Conservation (phyloP, 371 early-diverging fungal genomes). For the Lichtheimia hyalospora region DNA sequence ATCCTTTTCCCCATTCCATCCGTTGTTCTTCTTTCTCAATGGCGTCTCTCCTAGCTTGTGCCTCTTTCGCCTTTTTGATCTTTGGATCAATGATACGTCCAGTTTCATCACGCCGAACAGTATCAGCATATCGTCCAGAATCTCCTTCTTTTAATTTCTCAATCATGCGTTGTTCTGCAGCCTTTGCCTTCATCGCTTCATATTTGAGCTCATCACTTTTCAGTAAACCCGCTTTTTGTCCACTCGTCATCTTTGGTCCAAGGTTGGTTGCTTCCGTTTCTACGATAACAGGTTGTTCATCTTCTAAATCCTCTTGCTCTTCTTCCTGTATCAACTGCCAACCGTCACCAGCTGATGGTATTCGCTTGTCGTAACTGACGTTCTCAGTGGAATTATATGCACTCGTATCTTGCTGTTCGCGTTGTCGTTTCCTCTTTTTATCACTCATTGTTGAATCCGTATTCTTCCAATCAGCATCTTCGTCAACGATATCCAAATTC, state of each 20-base stretch:
- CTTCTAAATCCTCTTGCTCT: constrained; percentile 47
- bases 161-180: constrained; percentile 30
- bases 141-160: constrained; percentile 27
- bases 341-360: constrained; percentile 37
- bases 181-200: constrained; percentile 49
- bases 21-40: constrained; percentile 64
- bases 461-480: constrained; percentile 49
- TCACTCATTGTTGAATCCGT: constrained; percentile 25
- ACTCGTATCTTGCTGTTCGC: neutral
- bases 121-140: constrained; percentile 58
- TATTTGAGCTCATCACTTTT: constrained; percentile 47
- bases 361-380: constrained; percentile 21
- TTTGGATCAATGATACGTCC: constrained; percentile 77
- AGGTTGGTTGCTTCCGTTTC: constrained; percentile 19
- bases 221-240: constrained; percentile 57
- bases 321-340: constrained; percentile 55
- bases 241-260: constrained; percentile 50
- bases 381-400: constrained; percentile 11
- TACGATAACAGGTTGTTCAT: constrained; percentile 51
- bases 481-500: constrained; percentile 60
- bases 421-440: neutral
- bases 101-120: constrained; percentile 75
- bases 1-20: constrained; percentile 80
- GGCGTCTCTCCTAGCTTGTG: constrained; percentile 52
- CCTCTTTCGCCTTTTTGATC: constrained; percentile 61